Evolutionary conservation across 306 rosid genomes (phyloP).

Genomic region (Corylus heterophylla): DNA sequence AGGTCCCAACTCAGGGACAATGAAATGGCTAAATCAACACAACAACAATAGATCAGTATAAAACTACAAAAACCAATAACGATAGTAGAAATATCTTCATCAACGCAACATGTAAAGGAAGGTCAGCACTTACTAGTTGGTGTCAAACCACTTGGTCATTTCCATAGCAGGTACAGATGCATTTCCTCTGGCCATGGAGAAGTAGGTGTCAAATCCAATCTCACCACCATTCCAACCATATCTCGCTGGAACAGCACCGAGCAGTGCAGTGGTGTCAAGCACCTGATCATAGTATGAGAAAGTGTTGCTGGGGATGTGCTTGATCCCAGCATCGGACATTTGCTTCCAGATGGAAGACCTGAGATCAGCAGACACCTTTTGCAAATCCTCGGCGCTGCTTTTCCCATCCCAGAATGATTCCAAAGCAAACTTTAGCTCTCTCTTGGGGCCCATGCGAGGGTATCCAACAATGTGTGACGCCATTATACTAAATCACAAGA

Average conservation of each 20-base stretch:
- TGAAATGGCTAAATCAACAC: constrained; percentile 72
- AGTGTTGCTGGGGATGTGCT: constrained; percentile 88
- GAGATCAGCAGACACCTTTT: constrained; percentile 79
- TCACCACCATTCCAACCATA: constrained; percentile 86
- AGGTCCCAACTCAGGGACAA: constrained; percentile 94
- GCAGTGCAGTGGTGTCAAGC: constrained; percentile 77
- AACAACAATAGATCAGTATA: constrained; percentile 18
- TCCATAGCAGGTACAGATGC: constrained; percentile 96
- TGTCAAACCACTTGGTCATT: constrained; percentile 99
- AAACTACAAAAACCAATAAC: constrained; percentile 3
- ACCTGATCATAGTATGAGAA: constrained; percentile 80
- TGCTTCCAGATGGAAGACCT: constrained; percentile 89
- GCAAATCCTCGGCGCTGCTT: constrained; percentile 81
- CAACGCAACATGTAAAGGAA: background rate
- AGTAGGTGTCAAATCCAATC: constrained; percentile 75
- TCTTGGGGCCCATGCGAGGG: constrained; percentile 96
- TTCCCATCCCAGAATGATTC: constrained; percentile 92
- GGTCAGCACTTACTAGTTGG: constrained; percentile 76
- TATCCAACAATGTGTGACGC: constrained; percentile 93
- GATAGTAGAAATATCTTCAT: background rate
- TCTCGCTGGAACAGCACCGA: constrained; percentile 88
- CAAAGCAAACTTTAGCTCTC: constrained; percentile 92
- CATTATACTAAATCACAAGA: constrained; percentile 51
- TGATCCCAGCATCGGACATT: constrained; percentile 75
- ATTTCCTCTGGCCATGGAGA: constrained; percentile 97